These are phyloP conservation scores for Komagataella pseudopastoris DNA, from an alignment of 805 yeast species.

Conservation along the genomic window DNA sequence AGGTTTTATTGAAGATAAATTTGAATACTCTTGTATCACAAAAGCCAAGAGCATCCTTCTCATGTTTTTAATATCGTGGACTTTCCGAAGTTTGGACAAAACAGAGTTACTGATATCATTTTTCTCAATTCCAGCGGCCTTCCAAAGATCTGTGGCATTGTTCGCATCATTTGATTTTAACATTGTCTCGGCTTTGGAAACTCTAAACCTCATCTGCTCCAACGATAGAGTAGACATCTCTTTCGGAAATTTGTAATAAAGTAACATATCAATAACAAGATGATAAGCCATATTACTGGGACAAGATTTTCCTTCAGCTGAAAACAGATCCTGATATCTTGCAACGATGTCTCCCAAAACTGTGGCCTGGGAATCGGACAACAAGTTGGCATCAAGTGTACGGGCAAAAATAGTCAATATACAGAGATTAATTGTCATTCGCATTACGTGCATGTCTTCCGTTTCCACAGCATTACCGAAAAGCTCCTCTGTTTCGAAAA, in stretches of 20 bases:
- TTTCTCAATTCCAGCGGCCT: neutral
- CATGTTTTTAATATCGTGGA: neutral
- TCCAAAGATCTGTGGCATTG: neutral
- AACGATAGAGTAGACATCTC: neutral
- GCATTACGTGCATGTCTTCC: neutral
- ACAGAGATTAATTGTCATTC: neutral
- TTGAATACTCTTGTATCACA: neutral
- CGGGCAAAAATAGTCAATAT: neutral
- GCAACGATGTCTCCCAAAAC: neutral
- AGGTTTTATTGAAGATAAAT: neutral
- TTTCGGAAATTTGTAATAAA: neutral
- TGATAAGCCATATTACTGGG: neutral
- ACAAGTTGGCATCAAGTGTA: neutral
- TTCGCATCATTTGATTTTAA: neutral
- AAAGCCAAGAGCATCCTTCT: neutral
- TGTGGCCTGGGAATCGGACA: neutral
- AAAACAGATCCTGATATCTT: neutral
- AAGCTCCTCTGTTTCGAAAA: neutral
- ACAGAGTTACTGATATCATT: neutral
- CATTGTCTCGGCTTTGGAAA: neutral
- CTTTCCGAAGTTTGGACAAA: neutral
- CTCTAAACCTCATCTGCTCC: neutral
- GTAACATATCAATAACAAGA: neutral
- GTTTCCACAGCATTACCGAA: neutral
- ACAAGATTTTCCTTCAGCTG: neutral